Base-by-base conservation (phyloP, 129 eudicot genomes). In the Pittosporum tobira region DNA sequence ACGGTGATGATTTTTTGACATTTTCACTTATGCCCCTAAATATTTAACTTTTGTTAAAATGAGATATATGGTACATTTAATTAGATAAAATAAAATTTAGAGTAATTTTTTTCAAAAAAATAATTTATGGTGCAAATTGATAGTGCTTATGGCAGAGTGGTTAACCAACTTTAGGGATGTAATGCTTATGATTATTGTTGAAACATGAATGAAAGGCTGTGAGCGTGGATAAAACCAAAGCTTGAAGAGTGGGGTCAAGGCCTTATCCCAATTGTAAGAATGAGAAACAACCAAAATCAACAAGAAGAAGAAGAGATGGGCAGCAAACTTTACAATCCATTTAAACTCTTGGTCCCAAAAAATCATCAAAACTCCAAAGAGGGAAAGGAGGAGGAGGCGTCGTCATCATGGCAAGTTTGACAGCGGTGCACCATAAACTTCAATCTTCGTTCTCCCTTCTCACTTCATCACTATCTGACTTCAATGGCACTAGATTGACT, bases 401-500 rank as follows among this genome's bases (percentile, higher is more conserved):
- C n/a, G 47, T 10, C 37, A 51, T 5, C 49, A 82, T 82, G 89
- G 82, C 89, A 5, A 71, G 66, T 24, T 22, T 75, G 62, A 64
- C 66, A 62, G 73, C 52, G 31, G 60, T 75, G 66, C 94, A 81
- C 65, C 85, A 73, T 56, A 79, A 70, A 56, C 16, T 54, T 7
- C 73, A 77, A 13, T 70, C 91, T 51, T 82, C 97, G 64, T 54
- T 79, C 67, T 65, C 88, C 26, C 62, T 78, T 56, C 77, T 82
- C 61, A 84, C 79, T 21, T 90, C 97, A 45, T 85, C 89, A 26
- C 75, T 75, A 55, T 90, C 95, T 53, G 78, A 89, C 65, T 90
- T 90, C 79, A 77, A 73, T 75, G 94, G 95, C 67, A 74, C 74
- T 70, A 75, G 71, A 67, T 70, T 85, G 55, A 71, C 62, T 61